phyloP scores from a whole-genome alignment of 169 alveolate genomes.

The Eimeria maxima region DNA sequence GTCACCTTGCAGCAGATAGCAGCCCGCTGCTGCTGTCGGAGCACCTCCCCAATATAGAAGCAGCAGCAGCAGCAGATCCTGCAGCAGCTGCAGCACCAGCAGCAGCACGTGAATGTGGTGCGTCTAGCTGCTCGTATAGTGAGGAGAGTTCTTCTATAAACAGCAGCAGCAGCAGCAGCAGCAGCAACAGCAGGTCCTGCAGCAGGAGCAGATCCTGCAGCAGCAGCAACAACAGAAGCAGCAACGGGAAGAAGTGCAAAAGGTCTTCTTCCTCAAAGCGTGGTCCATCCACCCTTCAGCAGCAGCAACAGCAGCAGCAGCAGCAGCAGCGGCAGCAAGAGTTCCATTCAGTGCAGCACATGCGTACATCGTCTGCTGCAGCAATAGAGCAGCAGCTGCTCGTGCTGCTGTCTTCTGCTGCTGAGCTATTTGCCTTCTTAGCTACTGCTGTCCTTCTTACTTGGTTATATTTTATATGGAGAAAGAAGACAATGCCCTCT shows the following conservation, averaged over 20 bases:
- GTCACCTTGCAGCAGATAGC: not conserved
- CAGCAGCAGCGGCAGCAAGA: no score
- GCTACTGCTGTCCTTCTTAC: constrained; percentile 50
- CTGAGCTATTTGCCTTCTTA: constrained; percentile 43
- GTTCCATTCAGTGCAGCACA: constrained; percentile 13
- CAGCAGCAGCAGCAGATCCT: no score
- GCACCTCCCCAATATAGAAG: not conserved
- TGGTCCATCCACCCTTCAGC: not conserved
- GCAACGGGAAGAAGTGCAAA: not conserved
- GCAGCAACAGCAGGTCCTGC: not conserved
- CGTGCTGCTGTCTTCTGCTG: constrained; percentile 7
- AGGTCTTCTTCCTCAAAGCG: not conserved
- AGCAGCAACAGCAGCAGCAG: constrained; percentile 13
- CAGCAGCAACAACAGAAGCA: not conserved
- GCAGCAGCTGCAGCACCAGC: no score
- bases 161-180: constrained; percentile 31
- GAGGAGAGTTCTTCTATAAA: not conserved
- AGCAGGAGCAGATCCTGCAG: constrained; percentile 19
- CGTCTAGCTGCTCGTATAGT: not conserved
- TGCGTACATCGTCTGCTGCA: constrained; percentile 11
- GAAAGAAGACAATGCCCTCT: no score
- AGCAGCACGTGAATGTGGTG: not conserved
- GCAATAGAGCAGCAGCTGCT: constrained; percentile 71
- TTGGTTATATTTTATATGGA: constrained; percentile 18
- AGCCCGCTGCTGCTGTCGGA: not conserved